Percentiles rank a stretch among this genome's conserved stretches.
phyloP scores from a whole-genome alignment of 352 stramenopile genomes.

The Phytophthora pini region DNA sequence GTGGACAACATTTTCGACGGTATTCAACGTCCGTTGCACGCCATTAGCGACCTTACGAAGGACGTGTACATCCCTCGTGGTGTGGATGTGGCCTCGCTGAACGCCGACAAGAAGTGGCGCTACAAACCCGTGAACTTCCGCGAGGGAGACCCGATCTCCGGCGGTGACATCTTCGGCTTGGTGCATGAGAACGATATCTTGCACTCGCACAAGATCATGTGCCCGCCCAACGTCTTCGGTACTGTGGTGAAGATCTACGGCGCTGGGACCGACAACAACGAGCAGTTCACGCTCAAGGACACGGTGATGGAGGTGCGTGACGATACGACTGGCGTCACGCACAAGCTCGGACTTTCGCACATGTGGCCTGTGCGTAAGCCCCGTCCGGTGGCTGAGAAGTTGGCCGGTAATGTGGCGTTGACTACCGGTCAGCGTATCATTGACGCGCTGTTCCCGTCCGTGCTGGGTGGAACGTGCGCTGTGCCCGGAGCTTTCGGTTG shows the following conservation, averaged over 20 bases:
- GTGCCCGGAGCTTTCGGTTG: constrained; percentile 99
- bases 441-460: constrained; percentile 99
- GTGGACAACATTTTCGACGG: constrained; percentile 99
- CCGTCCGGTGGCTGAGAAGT: constrained; percentile 97
- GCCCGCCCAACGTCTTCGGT: constrained; percentile 98
- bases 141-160: constrained; percentile 95
- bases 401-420: constrained; percentile 97
- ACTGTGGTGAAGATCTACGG: constrained; percentile 99
- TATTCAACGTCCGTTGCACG: constrained; percentile 99
- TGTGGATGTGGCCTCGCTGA: constrained; percentile 96
- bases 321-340: constrained; percentile 94
- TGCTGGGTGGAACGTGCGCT: constrained; percentile 98
- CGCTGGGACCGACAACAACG: constrained; percentile 95
- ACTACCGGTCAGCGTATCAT: constrained; percentile 99
- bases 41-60: constrained; percentile 93
- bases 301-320: constrained; percentile 99
- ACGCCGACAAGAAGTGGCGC: constrained; percentile 94
- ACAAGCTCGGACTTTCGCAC: constrained; percentile 97
- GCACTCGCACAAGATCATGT: constrained; percentile 99
- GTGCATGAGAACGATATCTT: constrained; percentile 99
- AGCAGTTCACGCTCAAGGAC: constrained; percentile 97
- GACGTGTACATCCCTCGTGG: constrained; percentile 98
- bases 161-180: constrained; percentile 98
- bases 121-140: constrained; percentile 95
- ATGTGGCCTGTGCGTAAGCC: constrained; percentile 98